Evolutionary conservation across 1,284 basidiomycete genomes (phyloP).

Genomic region (Naganishia sp.): DNA sequence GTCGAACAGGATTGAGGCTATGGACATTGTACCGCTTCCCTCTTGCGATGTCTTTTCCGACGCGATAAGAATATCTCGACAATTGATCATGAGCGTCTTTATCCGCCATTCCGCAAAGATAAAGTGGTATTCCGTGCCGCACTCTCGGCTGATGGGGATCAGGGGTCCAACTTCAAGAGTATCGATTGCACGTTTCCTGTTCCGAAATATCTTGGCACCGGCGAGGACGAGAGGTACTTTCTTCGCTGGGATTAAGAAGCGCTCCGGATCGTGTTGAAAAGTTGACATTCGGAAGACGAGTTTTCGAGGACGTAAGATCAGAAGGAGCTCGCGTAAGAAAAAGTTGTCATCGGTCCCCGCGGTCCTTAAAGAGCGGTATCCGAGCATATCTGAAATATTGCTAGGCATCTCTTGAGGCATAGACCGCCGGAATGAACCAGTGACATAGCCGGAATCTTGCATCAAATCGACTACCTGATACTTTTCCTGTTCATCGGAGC

Average conservation of each 20-base stretch:
- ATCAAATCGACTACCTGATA: neutral
- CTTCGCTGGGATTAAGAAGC: slow-evolving; percentile 11
- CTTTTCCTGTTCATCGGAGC: neutral
- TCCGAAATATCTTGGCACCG: slow-evolving; percentile 12
- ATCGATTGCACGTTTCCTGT: slow-evolving; percentile 9
- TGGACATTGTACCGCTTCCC: neutral
- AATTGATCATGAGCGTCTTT: slow-evolving; percentile 16
- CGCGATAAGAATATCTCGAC: neutral
- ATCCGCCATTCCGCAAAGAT: slow-evolving; percentile 27
- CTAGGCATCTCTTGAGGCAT: slow-evolving; percentile 4
- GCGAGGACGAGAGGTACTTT: slow-evolving; percentile 23
- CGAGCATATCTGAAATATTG: neutral
- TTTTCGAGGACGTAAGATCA: neutral
- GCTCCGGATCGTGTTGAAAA: neutral
- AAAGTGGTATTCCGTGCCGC: slow-evolving; percentile 17
- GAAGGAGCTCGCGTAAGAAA: slow-evolving; percentile 7
- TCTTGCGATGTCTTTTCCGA: neutral
- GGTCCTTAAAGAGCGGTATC: neutral
- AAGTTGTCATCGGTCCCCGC: slow-evolving; percentile 4
- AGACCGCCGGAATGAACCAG: neutral
- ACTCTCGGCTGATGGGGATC: slow-evolving; percentile 24
- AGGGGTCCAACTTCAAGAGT: slow-evolving; percentile 26
- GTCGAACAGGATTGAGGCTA: slow-evolving; percentile 22
- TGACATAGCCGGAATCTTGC: neutral
- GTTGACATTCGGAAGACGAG: neutral